phyloP scores from a whole-genome alignment of 441 rosid species.

The Brassica balearica region DNA sequence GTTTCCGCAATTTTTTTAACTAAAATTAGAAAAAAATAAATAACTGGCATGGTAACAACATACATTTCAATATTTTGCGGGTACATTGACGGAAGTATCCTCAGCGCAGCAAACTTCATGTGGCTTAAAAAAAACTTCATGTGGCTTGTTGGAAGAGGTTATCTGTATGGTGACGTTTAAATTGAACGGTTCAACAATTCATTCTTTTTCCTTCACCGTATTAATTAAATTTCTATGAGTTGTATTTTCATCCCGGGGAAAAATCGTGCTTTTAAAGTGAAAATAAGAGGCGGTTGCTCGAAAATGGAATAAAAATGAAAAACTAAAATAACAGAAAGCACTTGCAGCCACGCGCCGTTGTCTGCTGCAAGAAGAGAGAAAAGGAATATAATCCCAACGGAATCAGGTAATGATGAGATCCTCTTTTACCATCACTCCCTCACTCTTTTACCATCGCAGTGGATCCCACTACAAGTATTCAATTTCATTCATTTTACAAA shows the following conservation, averaged over 20 bases:
- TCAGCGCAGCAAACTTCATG: no score
- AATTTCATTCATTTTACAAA: neutral
- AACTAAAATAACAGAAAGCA: constrained; percentile 43
- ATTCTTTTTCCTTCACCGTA: neutral
- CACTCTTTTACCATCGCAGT: neutral
- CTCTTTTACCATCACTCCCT: constrained; percentile 30
- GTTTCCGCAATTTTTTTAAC: no score
- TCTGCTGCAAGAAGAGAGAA: constrained; percentile 28
- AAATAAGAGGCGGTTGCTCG: neutral
- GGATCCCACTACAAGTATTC: neutral
- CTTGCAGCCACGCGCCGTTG: constrained; percentile 40
- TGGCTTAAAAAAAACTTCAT: constrained; percentile 4
- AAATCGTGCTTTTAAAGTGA: neutral
- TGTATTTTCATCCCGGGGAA: neutral
- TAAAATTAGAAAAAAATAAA: no score
- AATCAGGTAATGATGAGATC: constrained; percentile 46
- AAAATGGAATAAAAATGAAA: neutral
- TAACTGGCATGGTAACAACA: no score
- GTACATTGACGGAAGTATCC: constrained; percentile 5
- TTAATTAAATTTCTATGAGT: neutral
- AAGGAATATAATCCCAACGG: constrained; percentile 48
- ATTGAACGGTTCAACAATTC: neutral
- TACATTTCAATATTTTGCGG: no score
- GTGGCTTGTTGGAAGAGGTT: constrained; percentile 24
- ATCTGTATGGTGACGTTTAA: neutral